Conservation (phyloP, 306 rosid genomes). For the Cajanus cajan region DNA sequence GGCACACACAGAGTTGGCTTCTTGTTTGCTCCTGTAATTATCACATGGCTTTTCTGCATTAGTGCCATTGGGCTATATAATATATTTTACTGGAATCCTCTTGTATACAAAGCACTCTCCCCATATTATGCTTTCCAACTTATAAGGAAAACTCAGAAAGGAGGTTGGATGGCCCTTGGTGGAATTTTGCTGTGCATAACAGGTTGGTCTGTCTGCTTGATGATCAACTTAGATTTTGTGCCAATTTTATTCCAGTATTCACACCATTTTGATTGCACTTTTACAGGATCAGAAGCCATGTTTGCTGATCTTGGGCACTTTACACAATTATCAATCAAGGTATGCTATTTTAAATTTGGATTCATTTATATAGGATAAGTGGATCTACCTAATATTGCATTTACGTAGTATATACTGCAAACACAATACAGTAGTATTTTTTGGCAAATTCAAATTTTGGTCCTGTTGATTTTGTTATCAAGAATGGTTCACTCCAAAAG, state of each 20-base stretch:
- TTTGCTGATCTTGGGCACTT: constrained; percentile 99
- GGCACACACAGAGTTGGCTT: constrained; percentile 96
- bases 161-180: constrained; percentile 92
- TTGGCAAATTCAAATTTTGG: not conserved
- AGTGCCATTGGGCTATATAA: constrained; percentile 85
- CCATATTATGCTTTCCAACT: constrained; percentile 68
- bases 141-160: constrained; percentile 64
- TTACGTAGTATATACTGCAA: not conserved
- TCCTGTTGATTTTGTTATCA: not conserved
- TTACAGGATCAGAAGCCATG: constrained; percentile 95
- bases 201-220: constrained; percentile 45
- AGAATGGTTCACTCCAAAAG: not conserved
- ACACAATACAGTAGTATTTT: not conserved
- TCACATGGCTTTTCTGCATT: constrained; percentile 82
- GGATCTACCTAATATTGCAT: not conserved
- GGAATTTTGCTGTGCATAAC: constrained; percentile 90
- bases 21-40: constrained; percentile 86
- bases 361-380: not conserved
- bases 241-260: constrained; percentile 11
- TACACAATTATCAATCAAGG: constrained; percentile 88
- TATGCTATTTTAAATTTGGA: constrained; percentile 24
- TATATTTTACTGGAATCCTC: constrained; percentile 71
- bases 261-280: constrained; percentile 17
- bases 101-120: constrained; percentile 72
- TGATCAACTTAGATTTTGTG: constrained; percentile 1